These are phyloP conservation scores for Silene noctiflora DNA, from an alignment of 179 eudicot species.

Conservation along the genomic window DNA sequence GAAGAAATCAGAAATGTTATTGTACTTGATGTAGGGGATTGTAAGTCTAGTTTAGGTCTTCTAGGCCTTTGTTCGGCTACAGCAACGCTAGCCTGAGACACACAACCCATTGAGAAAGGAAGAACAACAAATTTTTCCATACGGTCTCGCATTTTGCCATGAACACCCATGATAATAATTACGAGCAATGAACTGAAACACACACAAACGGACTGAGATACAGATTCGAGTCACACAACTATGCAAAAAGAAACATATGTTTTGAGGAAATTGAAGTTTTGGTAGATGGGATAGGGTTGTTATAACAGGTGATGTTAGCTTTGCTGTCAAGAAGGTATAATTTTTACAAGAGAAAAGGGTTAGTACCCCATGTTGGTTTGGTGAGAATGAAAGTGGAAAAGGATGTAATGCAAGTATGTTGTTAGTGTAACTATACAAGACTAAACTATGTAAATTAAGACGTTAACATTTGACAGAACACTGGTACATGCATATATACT, in stretches of 20 bases:
- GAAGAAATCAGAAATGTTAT: constrained; percentile 4
- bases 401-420: constrained; percentile 17
- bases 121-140: constrained; percentile 56
- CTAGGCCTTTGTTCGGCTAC: constrained; percentile 41
- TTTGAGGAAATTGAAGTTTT: constrained; percentile 6
- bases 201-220: constrained; percentile 5
- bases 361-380: constrained; percentile 53
- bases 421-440: constrained; percentile 17
- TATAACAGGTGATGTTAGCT: constrained; percentile 45
- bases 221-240: constrained; percentile 7
- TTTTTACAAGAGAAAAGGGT: constrained; percentile 44
- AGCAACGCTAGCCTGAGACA: constrained; percentile 56
- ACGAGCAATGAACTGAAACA: constrained; percentile 7
- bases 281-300: constrained; percentile 31
- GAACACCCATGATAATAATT: constrained; percentile 17
- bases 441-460: constrained; percentile 26
- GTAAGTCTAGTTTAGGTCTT: constrained; percentile 37
- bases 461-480: constrained; percentile 21
- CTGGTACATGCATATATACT: constrained; percentile 16
- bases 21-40: constrained; percentile 41
- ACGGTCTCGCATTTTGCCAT: constrained; percentile 39
- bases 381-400: constrained; percentile 39
- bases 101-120: constrained; percentile 79
- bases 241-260: background rate
- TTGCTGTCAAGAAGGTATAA: constrained; percentile 63